These are phyloP conservation scores for Botryotinia globosa DNA, from an alignment of 2,329 filamentous ascomycete genomes.

Conservation along the genomic window DNA sequence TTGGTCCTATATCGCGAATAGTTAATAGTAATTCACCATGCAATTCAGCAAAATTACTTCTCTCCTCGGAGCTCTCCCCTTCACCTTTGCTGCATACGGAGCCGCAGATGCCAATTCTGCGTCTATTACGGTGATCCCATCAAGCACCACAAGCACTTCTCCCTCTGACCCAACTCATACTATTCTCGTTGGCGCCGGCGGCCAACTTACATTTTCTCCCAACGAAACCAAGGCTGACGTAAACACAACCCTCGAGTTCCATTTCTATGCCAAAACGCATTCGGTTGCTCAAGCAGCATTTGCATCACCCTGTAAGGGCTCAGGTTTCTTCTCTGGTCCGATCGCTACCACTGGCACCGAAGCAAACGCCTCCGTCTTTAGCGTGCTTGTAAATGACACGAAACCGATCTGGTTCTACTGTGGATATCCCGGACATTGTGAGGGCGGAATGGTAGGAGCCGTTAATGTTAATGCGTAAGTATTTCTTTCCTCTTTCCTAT, in stretches of 20 bases:
- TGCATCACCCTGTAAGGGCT: constrained; percentile 37
- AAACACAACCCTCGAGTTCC: constrained; percentile 54
- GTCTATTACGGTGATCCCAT: constrained; percentile 21
- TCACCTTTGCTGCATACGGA: constrained; percentile 28
- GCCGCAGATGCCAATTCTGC: constrained; percentile 19
- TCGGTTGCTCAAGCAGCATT: constrained; percentile 44
- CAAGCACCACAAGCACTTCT: constrained; percentile 17
- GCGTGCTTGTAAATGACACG: constrained; percentile 42
- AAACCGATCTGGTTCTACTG: constrained; percentile 47
- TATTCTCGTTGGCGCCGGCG: constrained; percentile 37
- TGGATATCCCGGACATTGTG: constrained; percentile 41
- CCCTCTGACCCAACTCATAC: constrained; percentile 30
- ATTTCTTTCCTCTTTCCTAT: constrained; percentile 27
- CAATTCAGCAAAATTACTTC: constrained; percentile 32
- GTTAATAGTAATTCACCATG: constrained; percentile 30
- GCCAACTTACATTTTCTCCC: constrained; percentile 48
- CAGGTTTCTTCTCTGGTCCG: constrained; percentile 32
- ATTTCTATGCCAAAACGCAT: constrained; percentile 53
- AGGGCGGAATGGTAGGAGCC: constrained; percentile 45
- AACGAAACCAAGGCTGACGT: constrained; percentile 47
- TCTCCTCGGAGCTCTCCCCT: constrained; percentile 28
- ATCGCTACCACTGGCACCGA: constrained; percentile 22
- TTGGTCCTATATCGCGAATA: background rate
- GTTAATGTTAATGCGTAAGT: constrained; percentile 41
- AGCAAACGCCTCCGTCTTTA: constrained; percentile 41